phyloP scores from a whole-genome alignment of 768 basidiomycete genomes.

The Rhodocollybia butyracea region DNA sequence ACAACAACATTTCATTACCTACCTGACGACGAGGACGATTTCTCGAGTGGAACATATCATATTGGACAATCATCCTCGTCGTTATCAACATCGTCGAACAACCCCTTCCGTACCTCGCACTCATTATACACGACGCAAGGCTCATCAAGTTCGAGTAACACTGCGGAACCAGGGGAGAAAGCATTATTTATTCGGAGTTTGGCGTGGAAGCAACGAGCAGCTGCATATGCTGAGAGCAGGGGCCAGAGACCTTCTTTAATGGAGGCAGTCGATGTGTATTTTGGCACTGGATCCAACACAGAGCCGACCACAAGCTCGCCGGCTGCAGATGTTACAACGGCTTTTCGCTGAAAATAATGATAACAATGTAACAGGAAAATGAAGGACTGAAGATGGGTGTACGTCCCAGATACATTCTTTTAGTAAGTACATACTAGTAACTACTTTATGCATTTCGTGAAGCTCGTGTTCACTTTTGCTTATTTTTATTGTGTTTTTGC shows the following conservation, averaged over 20 bases:
- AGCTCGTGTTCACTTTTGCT: too few species aligned
- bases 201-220: not conserved
- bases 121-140: not conserved
- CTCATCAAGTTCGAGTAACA: not conserved
- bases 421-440: too few species aligned
- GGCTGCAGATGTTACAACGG: too few species aligned
- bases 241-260: constrained; percentile 3
- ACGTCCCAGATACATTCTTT: too few species aligned
- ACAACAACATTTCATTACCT: constrained; percentile 3
- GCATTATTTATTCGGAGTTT: not conserved
- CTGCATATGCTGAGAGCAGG: not conserved
- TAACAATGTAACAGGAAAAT: too few species aligned
- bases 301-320: not conserved
- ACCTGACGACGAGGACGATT: not conserved
- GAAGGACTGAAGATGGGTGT: too few species aligned
- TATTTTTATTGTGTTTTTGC: too few species aligned
- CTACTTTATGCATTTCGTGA: too few species aligned
- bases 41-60: not conserved
- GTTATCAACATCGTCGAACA: not conserved
- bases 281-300: not conserved
- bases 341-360: too few species aligned
- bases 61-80: not conserved
- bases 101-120: constrained; percentile 1
- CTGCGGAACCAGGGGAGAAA: too few species aligned
- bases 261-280: constrained; percentile 4